phyloP scores from a whole-genome alignment of 495 filamentous ascomycete genomes.

The Neurospora discreta region DNA sequence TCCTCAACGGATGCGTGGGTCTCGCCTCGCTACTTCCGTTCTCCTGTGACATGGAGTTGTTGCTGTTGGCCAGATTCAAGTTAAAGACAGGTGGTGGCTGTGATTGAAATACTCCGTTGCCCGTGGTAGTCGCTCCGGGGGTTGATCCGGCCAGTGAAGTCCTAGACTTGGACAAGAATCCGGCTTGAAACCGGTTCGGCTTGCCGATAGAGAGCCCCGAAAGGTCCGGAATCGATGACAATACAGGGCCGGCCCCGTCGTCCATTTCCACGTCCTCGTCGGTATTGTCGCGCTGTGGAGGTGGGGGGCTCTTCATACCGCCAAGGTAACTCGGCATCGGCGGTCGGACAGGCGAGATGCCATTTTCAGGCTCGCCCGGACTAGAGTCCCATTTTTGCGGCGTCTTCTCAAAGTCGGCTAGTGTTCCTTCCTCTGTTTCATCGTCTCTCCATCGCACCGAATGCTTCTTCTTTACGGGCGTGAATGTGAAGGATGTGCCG shows the following conservation, averaged over 20 bases:
- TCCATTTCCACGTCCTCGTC: conserved; percentile 33
- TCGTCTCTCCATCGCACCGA: conserved; percentile 91
- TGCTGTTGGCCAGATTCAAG: conserved; percentile 44
- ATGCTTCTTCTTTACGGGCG: conserved; percentile 71
- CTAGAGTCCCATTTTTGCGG: conserved; percentile 54
- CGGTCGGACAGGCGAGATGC: conserved; percentile 12
- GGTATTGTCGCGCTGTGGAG: conserved; percentile 9
- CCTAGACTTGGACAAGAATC: conserved; percentile 65
- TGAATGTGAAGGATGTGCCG: conserved; percentile 43
- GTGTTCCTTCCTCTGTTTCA: conserved; percentile 60
- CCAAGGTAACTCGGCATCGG: conserved; percentile 31
- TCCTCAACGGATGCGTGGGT: conserved; percentile 42
- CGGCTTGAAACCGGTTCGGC: conserved; percentile 76
- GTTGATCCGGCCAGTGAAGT: conserved; percentile 4
- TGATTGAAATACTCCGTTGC: conserved; percentile 3
- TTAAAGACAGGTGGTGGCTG: conserved; percentile 44
- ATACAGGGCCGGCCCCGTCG: conserved; percentile 36
- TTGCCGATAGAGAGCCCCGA: conserved; percentile 39
- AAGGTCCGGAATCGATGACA: conserved; percentile 38
- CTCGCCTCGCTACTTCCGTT: conserved; percentile 33
- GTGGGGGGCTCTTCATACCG: not conserved
- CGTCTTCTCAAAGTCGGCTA: conserved; percentile 84
- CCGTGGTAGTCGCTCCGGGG: not conserved
- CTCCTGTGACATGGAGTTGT: not conserved
- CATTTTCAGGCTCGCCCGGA: conserved; percentile 27